These are phyloP conservation scores for Chenopodium suecicum DNA, from an alignment of 148 eudicot genomes.

Conservation along the genomic window DNA sequence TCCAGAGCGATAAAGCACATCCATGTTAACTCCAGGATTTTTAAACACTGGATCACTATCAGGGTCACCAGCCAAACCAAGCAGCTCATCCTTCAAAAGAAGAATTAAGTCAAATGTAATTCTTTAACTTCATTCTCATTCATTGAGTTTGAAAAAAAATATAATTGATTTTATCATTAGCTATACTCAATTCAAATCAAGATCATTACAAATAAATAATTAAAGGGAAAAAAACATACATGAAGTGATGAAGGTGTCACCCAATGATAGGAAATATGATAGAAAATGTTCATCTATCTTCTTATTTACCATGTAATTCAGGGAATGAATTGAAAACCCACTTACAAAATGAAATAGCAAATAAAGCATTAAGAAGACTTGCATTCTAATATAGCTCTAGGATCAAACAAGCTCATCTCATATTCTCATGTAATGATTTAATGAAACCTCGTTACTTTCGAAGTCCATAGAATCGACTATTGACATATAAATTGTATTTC, in stretches of 20 bases:
- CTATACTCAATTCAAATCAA: not conserved
- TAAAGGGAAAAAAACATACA: not conserved
- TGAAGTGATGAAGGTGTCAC: not conserved
- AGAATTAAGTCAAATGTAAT: not conserved
- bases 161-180: no score
- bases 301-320: not conserved
- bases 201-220: not conserved
- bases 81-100: conserved; percentile 78
- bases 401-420: no score
- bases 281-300: no score
- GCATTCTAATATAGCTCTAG: no score
- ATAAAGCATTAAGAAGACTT: not conserved
- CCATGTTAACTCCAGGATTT: conserved; percentile 66
- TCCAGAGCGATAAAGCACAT: conserved; percentile 78
- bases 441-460: no score
- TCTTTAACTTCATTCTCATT: not conserved
- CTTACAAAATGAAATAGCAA: not conserved
- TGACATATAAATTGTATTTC: no score
- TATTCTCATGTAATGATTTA: no score
- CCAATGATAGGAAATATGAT: not conserved
- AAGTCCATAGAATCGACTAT: no score
- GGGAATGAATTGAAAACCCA: not conserved
- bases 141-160: no score
- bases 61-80: conserved; percentile 76
- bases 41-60: conserved; percentile 48